Evolutionary conservation across 2,329 filamentous ascomycete species (phyloP), one percentile per base, ranked within the genome.

Genomic region (Colletotrichum sojae): DNA sequence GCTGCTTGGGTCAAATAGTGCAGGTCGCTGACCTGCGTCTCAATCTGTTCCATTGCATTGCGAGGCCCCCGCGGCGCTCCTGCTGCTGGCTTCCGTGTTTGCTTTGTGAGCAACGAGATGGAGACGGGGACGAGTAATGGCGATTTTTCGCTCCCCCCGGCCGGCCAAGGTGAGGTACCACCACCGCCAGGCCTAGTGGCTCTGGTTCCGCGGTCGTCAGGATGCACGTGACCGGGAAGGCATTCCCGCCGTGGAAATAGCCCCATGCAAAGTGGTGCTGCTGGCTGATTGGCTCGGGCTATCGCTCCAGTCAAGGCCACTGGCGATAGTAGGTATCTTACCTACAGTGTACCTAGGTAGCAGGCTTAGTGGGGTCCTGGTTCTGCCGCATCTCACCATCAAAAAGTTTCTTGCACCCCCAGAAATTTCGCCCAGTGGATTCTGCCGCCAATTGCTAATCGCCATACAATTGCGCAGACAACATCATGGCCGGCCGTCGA

Each of bases 1-100:
- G 77, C 76, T 63, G 80, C 79, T 75, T 83, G 80, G 39, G 82
- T 79, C 73, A 88, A 79, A 74, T 83, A 86, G 74, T 84, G 84
- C 79, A 88, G 78, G 79, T 88, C 86, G 76, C 82, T 85, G 71
- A 83, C 85, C 78, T 88, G 86, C 66, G 81, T 83, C 75, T 87
- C 84, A 73, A 88, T 84, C 76, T 84, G 85, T 75, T 88, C 85
- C 86, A 88, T 88, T 64, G 60, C 72, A 69, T 69, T 27, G 40
- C 62, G 55, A 69, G 55, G 56, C 52, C 39, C 63, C 63, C 46
- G 40, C 31, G 62, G 66, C 40, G 59, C 48, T 56, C 57, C 36
- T 36, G 49, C 39, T 56, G 22, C 25, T 27, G 20, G 46, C 39
- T 56, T 57, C 45, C 43, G 20, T 36, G 40, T 43, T 61, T 36